Conservation (phyloP, 805 yeast species). For the Torulaspora franciscae region DNA sequence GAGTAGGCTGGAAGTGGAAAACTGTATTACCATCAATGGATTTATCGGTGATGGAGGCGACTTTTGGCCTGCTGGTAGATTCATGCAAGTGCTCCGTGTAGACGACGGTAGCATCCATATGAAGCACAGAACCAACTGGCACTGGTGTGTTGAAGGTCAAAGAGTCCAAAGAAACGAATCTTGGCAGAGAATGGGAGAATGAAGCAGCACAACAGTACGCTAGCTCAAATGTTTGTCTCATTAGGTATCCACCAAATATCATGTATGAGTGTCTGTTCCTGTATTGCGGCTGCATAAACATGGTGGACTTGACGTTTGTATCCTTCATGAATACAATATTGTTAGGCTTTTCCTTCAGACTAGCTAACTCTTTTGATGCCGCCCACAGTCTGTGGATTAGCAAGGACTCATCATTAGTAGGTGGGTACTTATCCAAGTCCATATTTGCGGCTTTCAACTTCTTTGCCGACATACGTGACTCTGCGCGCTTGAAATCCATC, state of each 20-base stretch:
- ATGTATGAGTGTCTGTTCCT: constrained; percentile 90
- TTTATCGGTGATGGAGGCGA: constrained; percentile 29
- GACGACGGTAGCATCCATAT: constrained; percentile 74
- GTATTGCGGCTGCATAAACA: constrained; percentile 94
- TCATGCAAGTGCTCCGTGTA: constrained; percentile 77
- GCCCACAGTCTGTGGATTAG: constrained; percentile 77
- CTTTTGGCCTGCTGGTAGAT: constrained; percentile 21
- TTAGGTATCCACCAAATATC: constrained; percentile 91
- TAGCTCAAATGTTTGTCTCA: constrained; percentile 88
- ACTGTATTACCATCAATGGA: constrained; percentile 23
- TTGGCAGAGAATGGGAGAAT: constrained; percentile 76
- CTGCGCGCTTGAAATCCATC: constrained; percentile 82
- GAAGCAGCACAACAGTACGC: constrained; percentile 93
- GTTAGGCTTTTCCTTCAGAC: constrained; percentile 39
- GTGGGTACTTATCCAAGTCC: constrained; percentile 59
- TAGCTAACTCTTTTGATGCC: constrained; percentile 40
- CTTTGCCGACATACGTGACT: constrained; percentile 81
- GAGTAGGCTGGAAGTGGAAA: constrained; percentile 51
- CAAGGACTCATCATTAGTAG: constrained; percentile 66
- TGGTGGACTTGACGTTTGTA: constrained; percentile 65
- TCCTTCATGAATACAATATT: constrained; percentile 64
- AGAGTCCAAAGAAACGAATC: constrained; percentile 85
- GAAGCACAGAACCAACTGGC: constrained; percentile 88
- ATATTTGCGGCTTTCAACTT: constrained; percentile 67
- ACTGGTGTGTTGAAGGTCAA: constrained; percentile 92